Percentiles rank a stretch among this genome's conserved stretches.
Conservation (phyloP, 23 red algal genomes). For the Rhodosorus marinus region DNA sequence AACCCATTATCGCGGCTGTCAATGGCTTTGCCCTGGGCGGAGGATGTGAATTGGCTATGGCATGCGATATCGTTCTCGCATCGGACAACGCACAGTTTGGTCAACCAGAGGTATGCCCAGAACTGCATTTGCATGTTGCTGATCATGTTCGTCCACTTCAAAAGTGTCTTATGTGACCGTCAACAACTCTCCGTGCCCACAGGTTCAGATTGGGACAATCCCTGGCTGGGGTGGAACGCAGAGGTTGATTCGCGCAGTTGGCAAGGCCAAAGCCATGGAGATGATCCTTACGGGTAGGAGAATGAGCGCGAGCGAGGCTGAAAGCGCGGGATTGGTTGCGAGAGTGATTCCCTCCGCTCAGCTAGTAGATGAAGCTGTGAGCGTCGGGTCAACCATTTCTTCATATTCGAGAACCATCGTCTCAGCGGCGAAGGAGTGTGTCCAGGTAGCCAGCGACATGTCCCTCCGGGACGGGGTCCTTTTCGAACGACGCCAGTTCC, state of each 20-base stretch:
- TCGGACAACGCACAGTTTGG: constrained; percentile 70
- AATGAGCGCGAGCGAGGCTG: constrained; percentile 79
- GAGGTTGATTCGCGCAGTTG: constrained; percentile 76
- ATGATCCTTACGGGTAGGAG: constrained; percentile 76
- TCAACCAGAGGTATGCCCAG: constrained; percentile 87
- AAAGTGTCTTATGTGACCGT: too few relatives aligned
- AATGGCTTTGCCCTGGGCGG: constrained; percentile 87
- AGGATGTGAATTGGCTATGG: constrained; percentile 89
- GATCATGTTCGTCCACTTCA: too few relatives aligned
- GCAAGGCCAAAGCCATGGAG: constrained; percentile 97
- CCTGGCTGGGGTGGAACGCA: constrained; percentile 96
- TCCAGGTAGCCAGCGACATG: constrained; percentile 50
- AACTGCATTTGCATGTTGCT: too few relatives aligned
- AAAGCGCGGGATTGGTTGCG: constrained; percentile 71
- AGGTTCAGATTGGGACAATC: constrained; percentile 77
- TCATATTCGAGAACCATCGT: constrained; percentile 48
- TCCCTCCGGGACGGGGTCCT: constrained; percentile 24
- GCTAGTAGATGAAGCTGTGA: constrained; percentile 37
- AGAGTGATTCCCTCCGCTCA: constrained; percentile 37
- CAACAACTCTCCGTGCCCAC: too few relatives aligned
- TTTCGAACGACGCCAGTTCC: constrained; percentile 65
- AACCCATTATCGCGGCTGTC: constrained; percentile 78
- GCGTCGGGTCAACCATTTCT: constrained; percentile 50
- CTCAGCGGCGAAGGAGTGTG: constrained; percentile 68
- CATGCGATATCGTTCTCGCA: constrained; percentile 78